phyloP scores from a whole-genome alignment of 306 rosid genomes.

The Boehmeria nivea region DNA sequence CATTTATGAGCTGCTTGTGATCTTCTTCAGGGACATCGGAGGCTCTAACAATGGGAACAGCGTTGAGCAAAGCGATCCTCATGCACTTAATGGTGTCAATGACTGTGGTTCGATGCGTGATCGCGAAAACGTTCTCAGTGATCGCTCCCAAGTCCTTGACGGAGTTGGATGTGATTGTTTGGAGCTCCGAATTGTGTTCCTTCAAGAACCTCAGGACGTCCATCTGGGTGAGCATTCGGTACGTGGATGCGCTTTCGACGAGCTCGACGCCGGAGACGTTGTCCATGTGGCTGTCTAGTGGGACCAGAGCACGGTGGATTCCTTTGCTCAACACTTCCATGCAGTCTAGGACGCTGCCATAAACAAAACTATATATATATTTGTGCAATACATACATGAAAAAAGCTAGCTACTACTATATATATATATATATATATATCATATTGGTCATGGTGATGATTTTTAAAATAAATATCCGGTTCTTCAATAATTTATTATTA shows the following conservation, averaged over 20 bases:
- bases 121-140: conserved; percentile 52
- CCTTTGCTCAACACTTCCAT: conserved; percentile 96
- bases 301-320: conserved; percentile 75
- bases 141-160: conserved; percentile 49
- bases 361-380: background rate
- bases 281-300: conserved; percentile 47
- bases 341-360: conserved; percentile 62
- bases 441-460: too few species aligned
- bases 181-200: conserved; percentile 27
- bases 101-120: conserved; percentile 58
- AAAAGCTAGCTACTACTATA: too few species aligned
- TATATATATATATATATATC: too few species aligned
- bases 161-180: conserved; percentile 20
- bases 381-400: background rate
- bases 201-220: conserved; percentile 60
- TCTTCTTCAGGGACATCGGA: conserved; percentile 31
- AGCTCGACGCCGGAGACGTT: conserved; percentile 60
- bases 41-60: conserved; percentile 66
- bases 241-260: conserved; percentile 58
- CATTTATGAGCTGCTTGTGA: conserved; percentile 58
- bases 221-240: conserved; percentile 76
- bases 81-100: conserved; percentile 65
- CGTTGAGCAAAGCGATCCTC: conserved; percentile 53
- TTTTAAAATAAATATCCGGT: too few species aligned
- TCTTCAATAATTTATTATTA: too few species aligned